phyloP scores from a whole-genome alignment of 116 monocot species.

The Iris pallida region DNA sequence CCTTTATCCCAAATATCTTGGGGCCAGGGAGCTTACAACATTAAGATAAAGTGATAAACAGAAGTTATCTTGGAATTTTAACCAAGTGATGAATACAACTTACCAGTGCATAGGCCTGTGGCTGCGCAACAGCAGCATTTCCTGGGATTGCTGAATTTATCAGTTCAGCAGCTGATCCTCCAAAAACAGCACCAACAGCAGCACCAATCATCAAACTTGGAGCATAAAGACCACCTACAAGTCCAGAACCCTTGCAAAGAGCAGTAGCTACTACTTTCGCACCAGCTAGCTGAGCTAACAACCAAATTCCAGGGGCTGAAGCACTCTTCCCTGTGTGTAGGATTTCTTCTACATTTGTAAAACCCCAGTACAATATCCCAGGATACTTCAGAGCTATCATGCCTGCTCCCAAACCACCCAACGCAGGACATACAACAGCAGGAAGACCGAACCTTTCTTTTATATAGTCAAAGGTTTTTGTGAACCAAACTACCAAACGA shows the following conservation, averaged over 20 bases:
- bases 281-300: constrained; percentile 77
- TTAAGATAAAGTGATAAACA: too few relatives aligned
- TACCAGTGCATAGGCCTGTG: constrained; percentile 97
- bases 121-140: constrained; percentile 83
- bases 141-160: constrained; percentile 94
- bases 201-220: constrained; percentile 99
- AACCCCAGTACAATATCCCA: constrained; percentile 96
- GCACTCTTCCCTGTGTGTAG: constrained; percentile 96
- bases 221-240: constrained; percentile 99
- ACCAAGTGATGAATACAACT: constrained; percentile 12
- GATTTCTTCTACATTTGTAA: constrained; percentile 99
- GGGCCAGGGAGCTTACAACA: neutral
- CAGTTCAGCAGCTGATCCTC: constrained; percentile 91
- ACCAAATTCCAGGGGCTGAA: constrained; percentile 98
- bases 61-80: neutral
- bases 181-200: constrained; percentile 99
- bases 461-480: constrained; percentile 72
- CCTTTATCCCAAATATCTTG: neutral
- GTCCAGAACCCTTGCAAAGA: constrained; percentile 95
- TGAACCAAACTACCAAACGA: constrained; percentile 77
- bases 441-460: constrained; percentile 79
- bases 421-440: constrained; percentile 86
- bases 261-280: constrained; percentile 96
- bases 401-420: constrained; percentile 97
- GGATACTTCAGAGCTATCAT: constrained; percentile 95